Evolutionary conservation across 495 filamentous ascomycete species (phyloP).

Genomic region (Astrothelium macrocarpum): DNA sequence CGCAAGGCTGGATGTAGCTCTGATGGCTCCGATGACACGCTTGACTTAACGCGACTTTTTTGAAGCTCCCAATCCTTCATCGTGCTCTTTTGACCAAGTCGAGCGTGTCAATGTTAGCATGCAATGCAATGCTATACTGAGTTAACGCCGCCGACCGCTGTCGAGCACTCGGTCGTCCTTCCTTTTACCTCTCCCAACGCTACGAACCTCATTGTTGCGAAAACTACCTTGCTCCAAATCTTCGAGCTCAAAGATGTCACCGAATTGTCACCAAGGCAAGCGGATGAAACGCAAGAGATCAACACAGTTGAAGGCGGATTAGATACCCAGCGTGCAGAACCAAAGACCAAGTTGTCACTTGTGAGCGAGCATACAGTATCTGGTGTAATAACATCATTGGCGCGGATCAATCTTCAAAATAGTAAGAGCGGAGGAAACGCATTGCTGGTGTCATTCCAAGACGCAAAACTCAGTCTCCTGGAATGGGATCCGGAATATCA

Average conservation of each 20-base stretch:
- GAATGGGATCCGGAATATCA: constrained; percentile 84
- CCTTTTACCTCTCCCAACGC: constrained; percentile 66
- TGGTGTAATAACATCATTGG: constrained; percentile 75
- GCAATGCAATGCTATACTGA: constrained; percentile 79
- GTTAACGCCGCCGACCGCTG: constrained; percentile 81
- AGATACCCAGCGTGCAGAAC: constrained; percentile 39
- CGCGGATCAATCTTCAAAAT: constrained; percentile 56
- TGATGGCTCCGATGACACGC: no score
- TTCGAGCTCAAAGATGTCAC: constrained; percentile 46
- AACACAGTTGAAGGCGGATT: constrained; percentile 9
- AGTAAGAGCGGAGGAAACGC: constrained; percentile 73
- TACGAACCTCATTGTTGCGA: constrained; percentile 78
- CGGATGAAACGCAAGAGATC: constrained; percentile 11
- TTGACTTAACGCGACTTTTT: not conserved
- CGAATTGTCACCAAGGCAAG: constrained; percentile 14
- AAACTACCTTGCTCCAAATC: constrained; percentile 84
- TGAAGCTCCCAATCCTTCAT: not conserved
- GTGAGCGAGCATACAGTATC: constrained; percentile 72
- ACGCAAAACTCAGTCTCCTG: constrained; percentile 85
- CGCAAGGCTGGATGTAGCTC: not conserved
- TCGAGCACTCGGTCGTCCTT: constrained; percentile 75
- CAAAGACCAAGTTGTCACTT: constrained; percentile 69
- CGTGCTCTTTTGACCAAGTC: not conserved
- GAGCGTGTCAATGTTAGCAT: not conserved
- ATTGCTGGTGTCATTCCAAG: constrained; percentile 72